Conservation (phyloP, 2,329 filamentous ascomycete species). For the Talaromyces rugulosus region DNA sequence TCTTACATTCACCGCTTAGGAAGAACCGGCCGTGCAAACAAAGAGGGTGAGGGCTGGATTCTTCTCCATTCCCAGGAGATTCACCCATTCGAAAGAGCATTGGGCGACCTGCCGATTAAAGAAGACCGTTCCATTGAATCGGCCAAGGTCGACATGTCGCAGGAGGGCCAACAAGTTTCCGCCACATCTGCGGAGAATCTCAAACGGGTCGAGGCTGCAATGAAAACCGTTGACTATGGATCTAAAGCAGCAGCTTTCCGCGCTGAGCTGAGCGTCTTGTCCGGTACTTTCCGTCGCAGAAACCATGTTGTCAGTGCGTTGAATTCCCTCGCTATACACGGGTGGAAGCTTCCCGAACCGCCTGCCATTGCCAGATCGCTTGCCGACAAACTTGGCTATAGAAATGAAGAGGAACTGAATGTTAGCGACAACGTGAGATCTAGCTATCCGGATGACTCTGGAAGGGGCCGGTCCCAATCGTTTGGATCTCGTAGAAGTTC, state of each 20-base stretch:
- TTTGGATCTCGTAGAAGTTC: background rate
- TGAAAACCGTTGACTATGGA: conserved; percentile 21
- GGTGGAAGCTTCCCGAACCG: conserved; percentile 43
- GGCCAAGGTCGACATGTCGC: conserved; percentile 32
- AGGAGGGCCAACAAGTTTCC: conserved; percentile 16
- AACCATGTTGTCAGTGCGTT: conserved; percentile 39
- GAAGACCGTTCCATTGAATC: conserved; percentile 42
- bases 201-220: conserved; percentile 30
- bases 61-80: conserved; percentile 52
- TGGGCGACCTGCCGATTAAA: conserved; percentile 53
- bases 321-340: conserved; percentile 43
- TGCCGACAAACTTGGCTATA: conserved; percentile 27
- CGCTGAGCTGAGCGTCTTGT: conserved; percentile 20
- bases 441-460: background rate
- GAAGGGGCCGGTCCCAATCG: background rate
- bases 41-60: conserved; percentile 60
- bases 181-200: conserved; percentile 6
- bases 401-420: conserved; percentile 22
- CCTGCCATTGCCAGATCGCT: conserved; percentile 27
- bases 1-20: conserved; percentile 74
- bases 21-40: conserved; percentile 66
- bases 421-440: background rate
- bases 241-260: conserved; percentile 29
- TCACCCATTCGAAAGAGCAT: conserved; percentile 45
- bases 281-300: conserved; percentile 29